Conservation (phyloP, 148 eudicot species). For the Chenopodium formosanum region DNA sequence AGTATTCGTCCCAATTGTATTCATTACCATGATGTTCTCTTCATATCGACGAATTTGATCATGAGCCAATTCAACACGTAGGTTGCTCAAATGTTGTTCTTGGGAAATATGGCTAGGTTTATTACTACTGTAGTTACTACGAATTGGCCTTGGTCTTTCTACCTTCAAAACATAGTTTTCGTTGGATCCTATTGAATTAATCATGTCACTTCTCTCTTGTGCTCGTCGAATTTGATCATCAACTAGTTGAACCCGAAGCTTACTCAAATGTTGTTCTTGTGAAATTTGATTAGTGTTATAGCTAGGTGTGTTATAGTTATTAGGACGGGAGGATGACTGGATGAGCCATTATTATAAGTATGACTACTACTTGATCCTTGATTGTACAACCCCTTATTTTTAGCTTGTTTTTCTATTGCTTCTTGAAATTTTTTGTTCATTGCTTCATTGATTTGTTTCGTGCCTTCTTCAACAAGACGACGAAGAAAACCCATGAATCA, state of each 20-base stretch:
- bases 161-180: too few species aligned
- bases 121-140: too few species aligned
- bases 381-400: background rate
- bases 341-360: too few species aligned
- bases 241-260: background rate
- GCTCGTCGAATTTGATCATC: background rate
- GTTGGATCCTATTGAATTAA: too few species aligned
- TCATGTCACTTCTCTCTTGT: background rate
- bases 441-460: slow-evolving; percentile 4
- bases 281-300: background rate
- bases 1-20: background rate
- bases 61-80: too few species aligned
- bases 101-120: too few species aligned
- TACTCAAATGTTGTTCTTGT: background rate
- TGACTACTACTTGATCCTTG: background rate
- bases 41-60: too few species aligned
- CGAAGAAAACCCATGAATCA: background rate
- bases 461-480: background rate
- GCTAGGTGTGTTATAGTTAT: background rate
- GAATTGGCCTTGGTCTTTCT: too few species aligned
- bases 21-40: background rate
- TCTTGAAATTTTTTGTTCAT: background rate
- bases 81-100: too few species aligned
- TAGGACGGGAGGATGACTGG: background rate
- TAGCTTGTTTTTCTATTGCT: background rate